Evolutionary conservation across 768 basidiomycete genomes (phyloP), one percentile per base, ranked within the genome.

Genomic region (Tricholoma furcatifolium): DNA sequence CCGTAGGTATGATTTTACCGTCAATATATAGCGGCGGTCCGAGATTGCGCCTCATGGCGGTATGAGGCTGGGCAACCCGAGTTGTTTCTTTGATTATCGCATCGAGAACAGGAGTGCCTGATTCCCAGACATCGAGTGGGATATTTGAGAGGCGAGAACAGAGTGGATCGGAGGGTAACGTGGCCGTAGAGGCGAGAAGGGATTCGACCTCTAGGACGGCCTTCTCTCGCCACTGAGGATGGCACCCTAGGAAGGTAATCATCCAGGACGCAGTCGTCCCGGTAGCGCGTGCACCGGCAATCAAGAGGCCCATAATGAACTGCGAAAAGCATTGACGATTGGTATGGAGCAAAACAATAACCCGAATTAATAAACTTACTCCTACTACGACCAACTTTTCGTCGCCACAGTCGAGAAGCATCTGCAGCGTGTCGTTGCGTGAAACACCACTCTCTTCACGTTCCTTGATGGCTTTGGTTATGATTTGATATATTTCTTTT

Each of bases 251-350:
- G 67, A 81, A 91, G 30, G 83, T 86, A 53, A 87, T 70, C 47
- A 91, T 67, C 88, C 88, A 91, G 27, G 84, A 87, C 35, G 87
- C 88, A 60, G 87, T 86, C 9, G 85, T 85, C 10, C 88, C 88
- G 41, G 87, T 91, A 11, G 88, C 86, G 62, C 88, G 79, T 38
- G 88, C 84, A n/a, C 88, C 88, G 30, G 88, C 88, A 51, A 88
- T 85, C 51, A 91, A 73, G 14, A 91, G 70, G 30, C 89, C 88
- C 84, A 90, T 89, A 54, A 88, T 86, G 66, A 91, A 90, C 87
- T 89, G 60, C 21, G 35, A 34, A 24, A 46, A 20, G 43, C 24
- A 55, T 21, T 32, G 17, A 39, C 45, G 45, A 54, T 30, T 21
- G 38, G 36, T 51, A 14, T 21, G 42, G 38, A 40, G 43, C 20